These are phyloP conservation scores for Fusarium lateritium DNA, from an alignment of 2,329 filamentous ascomycete species.

Conservation along the genomic window DNA sequence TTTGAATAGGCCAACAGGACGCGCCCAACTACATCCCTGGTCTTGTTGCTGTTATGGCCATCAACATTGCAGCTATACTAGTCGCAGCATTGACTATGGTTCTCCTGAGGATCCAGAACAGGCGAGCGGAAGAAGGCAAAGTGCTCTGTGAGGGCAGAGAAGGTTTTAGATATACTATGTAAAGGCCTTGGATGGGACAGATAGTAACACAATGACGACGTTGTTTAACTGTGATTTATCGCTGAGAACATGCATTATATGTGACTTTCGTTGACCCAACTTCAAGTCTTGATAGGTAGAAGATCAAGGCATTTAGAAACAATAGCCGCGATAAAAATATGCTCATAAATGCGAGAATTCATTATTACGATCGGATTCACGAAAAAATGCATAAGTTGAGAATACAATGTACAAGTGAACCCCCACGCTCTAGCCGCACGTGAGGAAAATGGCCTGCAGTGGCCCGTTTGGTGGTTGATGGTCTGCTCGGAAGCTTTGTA, in stretches of 20 bases:
- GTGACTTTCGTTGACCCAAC: no score
- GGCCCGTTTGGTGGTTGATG: conserved; percentile 27
- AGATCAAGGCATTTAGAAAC: no score
- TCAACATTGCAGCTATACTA: conserved; percentile 24
- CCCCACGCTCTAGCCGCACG: conserved; percentile 43
- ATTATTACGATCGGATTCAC: not conserved
- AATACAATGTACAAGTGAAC: not conserved
- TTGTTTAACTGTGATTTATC: no score
- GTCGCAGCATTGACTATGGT: conserved; percentile 26
- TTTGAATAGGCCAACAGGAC: conserved; percentile 14
- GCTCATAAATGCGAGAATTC: not conserved
- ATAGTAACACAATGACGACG: no score
- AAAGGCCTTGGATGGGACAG: not conserved
- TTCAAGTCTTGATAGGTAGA: no score
- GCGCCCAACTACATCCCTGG: conserved; percentile 33
- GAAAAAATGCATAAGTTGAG: not conserved
- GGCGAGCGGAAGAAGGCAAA: conserved; percentile 1
- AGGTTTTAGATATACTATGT: conserved; percentile 31
- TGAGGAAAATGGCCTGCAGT: conserved; percentile 45
- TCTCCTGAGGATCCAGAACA: conserved; percentile 12
- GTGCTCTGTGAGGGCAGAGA: conserved; percentile 3
- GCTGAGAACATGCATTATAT: no score
- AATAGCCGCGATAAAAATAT: conserved; percentile 20
- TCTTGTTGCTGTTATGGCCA: conserved; percentile 29
- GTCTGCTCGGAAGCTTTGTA: conserved; percentile 1